Evolutionary conservation across 2,329 filamentous ascomycete genomes (phyloP), one percentile per base, ranked within the genome.

Genomic region (Tolypocladium paradoxum): DNA sequence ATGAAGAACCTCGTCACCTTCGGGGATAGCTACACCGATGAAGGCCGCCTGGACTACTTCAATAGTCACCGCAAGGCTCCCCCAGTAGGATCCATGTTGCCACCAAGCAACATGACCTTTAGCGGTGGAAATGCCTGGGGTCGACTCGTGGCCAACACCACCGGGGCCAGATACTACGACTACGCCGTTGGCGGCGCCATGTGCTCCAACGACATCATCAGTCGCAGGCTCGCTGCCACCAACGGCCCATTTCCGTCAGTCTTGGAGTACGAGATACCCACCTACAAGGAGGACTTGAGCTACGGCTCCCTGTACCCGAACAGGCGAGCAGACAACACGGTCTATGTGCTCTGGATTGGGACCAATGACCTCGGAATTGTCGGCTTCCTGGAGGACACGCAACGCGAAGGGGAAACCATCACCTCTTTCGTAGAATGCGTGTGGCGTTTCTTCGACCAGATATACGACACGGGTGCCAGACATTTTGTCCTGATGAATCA

Each of bases 301-400:
- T 73, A 66, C 51, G 64, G 68, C 53, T 64, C 69, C 1, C 31
- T 61, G 27, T 78, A 75, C 57, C 65, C 68, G 0, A 61, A 73
- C 57, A 68, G 75, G 47, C 74, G 72, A 2, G 60, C 76, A 2
- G 68, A 78, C 33, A 82, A 83, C 57, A 88, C 86, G 0, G 82
- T 88, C 2, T 91, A 90, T 62, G 76, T 82, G 1, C 77, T 91
- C 50, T 91, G 85, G 85, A 90, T 91, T 60, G 88, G 88, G 3
- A 90, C 87, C 27, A 92, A 92, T 63, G 88, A 93, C 62, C 72
- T 92, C 11, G 87, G 87, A 24, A 75, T 73, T 53, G 68, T 75
- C 50, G 84, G 78, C 9, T 85, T 90, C 62, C 65, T 91, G 34
- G 81, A 77, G 5, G 84, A 89, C 62, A 75, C 73, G 27, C 83